Evolutionary conservation across 2,329 filamentous ascomycete species (phyloP).

Genomic region (Pleoardoris graminearum): DNA sequence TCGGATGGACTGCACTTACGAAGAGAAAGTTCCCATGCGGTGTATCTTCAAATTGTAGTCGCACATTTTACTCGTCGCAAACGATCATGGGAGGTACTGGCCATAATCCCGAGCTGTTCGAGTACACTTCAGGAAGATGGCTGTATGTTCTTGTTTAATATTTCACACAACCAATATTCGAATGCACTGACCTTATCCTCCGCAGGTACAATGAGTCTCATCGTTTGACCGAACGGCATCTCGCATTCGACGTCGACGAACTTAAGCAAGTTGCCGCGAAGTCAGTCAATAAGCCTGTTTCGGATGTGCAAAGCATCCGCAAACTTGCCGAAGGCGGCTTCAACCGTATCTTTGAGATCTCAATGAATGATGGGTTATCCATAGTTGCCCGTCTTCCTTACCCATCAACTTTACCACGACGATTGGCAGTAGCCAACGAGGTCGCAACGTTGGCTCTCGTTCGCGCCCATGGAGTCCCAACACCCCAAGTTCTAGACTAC

Average conservation of each 20-base stretch:
- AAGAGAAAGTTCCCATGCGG: too few species aligned
- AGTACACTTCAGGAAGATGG: slow-evolving; percentile 35
- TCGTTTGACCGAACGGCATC: slow-evolving; percentile 22
- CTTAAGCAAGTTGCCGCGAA: slow-evolving; percentile 25
- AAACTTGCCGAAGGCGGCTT: slow-evolving; percentile 46
- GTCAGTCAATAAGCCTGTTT: slow-evolving; percentile 18
- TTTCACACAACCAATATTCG: background rate
- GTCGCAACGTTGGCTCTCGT: slow-evolving; percentile 43
- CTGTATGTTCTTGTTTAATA: slow-evolving; percentile 20
- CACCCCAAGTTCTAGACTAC: slow-evolving; percentile 30
- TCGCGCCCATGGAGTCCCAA: slow-evolving; percentile 30
- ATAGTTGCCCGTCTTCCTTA: slow-evolving; percentile 43
- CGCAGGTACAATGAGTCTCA: slow-evolving; percentile 29
- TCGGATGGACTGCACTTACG: too few species aligned
- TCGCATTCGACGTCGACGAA: slow-evolving; percentile 26
- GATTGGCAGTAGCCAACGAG: slow-evolving; percentile 43
- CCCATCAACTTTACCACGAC: slow-evolving; percentile 31
- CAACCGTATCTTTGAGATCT: slow-evolving; percentile 40
- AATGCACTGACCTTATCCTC: slow-evolving; percentile 4
- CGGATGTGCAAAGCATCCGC: slow-evolving; percentile 24
- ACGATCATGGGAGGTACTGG: slow-evolving; percentile 4
- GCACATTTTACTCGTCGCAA: slow-evolving; percentile 5
- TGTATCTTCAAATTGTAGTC: too few species aligned
- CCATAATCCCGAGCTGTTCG: slow-evolving; percentile 22
- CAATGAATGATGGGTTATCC: slow-evolving; percentile 30